A percentile compares a stretch with the other conserved stretches of the same genome.
These are phyloP conservation scores for Dipodascus albidus DNA, from an alignment of 805 yeast species.

Conservation along the genomic window DNA sequence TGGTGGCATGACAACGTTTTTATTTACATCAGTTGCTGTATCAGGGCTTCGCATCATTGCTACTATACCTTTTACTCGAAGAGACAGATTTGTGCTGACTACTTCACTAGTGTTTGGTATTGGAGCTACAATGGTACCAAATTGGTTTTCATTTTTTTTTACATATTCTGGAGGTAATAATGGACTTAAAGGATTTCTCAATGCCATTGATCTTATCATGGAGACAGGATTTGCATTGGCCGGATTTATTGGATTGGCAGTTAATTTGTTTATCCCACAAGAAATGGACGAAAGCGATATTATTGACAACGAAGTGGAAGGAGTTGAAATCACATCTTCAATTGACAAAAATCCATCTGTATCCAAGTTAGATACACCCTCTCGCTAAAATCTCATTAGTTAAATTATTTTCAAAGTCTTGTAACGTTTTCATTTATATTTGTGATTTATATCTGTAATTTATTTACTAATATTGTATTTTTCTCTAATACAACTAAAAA, in stretches of 20 bases:
- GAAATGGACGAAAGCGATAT: constrained; percentile 25
- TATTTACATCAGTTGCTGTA: constrained; percentile 66
- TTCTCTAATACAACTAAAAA: no score
- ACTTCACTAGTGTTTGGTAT: constrained; percentile 54
- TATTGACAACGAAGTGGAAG: constrained; percentile 2
- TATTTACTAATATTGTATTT: no score
- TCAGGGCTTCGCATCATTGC: constrained; percentile 62
- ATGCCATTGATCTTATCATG: constrained; percentile 59
- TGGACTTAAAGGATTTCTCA: constrained; percentile 47
- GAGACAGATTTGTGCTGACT: constrained; percentile 64
- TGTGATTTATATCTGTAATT: no score
- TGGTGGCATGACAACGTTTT: constrained; percentile 81
- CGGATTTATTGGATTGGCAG: constrained; percentile 50
- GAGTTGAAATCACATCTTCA: no score
- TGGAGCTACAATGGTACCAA: constrained; percentile 52
- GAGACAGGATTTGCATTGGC: constrained; percentile 68
- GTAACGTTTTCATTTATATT: no score
- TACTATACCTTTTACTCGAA: constrained; percentile 42
- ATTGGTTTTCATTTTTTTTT: constrained; percentile 55
- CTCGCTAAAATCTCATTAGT: no score
- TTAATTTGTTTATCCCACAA: constrained; percentile 54
- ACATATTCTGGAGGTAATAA: constrained; percentile 53
- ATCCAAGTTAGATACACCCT: no score
- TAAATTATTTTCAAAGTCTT: no score
- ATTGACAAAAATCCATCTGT: no score